These are phyloP conservation scores for Cyberlindnera xylosilytica DNA, from an alignment of 805 yeast genomes.

Conservation along the genomic window DNA sequence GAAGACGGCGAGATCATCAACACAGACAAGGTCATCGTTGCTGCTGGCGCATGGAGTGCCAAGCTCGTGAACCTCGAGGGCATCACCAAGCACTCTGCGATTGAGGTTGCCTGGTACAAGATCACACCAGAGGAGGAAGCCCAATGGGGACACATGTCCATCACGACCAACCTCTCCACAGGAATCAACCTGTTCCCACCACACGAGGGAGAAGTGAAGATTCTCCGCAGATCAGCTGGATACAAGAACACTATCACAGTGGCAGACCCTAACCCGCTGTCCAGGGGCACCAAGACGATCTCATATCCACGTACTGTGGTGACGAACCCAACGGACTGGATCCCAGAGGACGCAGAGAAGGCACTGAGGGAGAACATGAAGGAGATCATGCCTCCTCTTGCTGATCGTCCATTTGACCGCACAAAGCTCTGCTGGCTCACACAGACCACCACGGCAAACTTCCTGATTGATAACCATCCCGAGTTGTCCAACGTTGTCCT, in stretches of 20 bases:
- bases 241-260: slow-evolving; percentile 12
- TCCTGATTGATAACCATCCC: slow-evolving; percentile 29
- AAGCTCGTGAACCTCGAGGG: slow-evolving; percentile 15
- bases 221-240: slow-evolving; percentile 16
- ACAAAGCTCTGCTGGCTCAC: slow-evolving; percentile 41
- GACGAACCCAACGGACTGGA: slow-evolving; percentile 17
- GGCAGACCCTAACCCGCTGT: slow-evolving; percentile 3
- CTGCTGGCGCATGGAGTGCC: slow-evolving; percentile 22
- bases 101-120: slow-evolving; percentile 19
- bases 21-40: slow-evolving; percentile 14
- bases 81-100: slow-evolving; percentile 12
- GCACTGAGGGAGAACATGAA: slow-evolving; percentile 29
- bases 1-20: slow-evolving; percentile 7
- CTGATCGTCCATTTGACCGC: slow-evolving; percentile 13
- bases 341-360: slow-evolving; percentile 14
- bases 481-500: slow-evolving; percentile 26
- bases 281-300: slow-evolving; percentile 1
- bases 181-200: slow-evolving; percentile 22
- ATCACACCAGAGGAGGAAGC: slow-evolving; percentile 13
- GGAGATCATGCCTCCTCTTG: slow-evolving; percentile 15
- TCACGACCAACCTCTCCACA: slow-evolving; percentile 16
- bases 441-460: slow-evolving; percentile 30
- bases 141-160: slow-evolving; percentile 13
- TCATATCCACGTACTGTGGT: slow-evolving; percentile 16
- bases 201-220: slow-evolving; percentile 14